A percentile compares a stretch with the other conserved stretches of the same genome.
phyloP scores from a whole-genome alignment of 139 green algal species.

The Auxenochlorella pyrenoidosa region DNA sequence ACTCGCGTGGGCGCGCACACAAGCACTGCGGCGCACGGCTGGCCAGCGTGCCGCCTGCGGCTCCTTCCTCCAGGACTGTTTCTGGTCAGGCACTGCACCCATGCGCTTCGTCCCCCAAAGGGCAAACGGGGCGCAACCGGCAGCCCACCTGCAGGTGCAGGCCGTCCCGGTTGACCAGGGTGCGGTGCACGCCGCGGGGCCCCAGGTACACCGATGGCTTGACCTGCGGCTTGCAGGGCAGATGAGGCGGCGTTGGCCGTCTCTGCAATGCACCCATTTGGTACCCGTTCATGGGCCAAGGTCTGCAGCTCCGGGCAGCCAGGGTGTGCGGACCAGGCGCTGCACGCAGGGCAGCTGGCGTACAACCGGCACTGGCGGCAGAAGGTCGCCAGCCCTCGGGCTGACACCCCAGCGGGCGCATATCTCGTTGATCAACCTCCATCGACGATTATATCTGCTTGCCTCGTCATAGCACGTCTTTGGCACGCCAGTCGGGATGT shows the following conservation, averaged over 20 bases:
- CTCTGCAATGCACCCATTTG: no score
- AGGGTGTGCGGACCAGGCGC: background rate
- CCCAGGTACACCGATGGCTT: conserved; percentile 34
- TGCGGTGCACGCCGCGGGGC: conserved; percentile 16
- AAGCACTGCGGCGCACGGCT: no score
- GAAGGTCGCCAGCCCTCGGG: background rate
- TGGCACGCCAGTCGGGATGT: background rate
- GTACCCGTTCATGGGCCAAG: no score
- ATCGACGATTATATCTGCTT: background rate
- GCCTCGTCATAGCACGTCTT: background rate
- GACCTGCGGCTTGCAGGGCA: background rate
- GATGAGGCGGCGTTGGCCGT: no score
- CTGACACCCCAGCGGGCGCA: no score
- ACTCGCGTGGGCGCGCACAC: no score
- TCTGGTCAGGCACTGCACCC: no score
- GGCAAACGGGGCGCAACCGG: no score
- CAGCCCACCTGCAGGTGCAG: conserved; percentile 20
- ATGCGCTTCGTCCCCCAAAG: no score
- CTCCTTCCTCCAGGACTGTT: background rate
- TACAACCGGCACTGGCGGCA: background rate
- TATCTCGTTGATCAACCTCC: background rate
- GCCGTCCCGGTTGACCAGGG: conserved; percentile 46
- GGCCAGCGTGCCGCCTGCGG: background rate
- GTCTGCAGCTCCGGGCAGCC: background rate
- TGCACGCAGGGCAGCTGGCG: background rate